Base-by-base conservation (phyloP, 208 protist species). In the Acanthamoeba healyi region DNA sequence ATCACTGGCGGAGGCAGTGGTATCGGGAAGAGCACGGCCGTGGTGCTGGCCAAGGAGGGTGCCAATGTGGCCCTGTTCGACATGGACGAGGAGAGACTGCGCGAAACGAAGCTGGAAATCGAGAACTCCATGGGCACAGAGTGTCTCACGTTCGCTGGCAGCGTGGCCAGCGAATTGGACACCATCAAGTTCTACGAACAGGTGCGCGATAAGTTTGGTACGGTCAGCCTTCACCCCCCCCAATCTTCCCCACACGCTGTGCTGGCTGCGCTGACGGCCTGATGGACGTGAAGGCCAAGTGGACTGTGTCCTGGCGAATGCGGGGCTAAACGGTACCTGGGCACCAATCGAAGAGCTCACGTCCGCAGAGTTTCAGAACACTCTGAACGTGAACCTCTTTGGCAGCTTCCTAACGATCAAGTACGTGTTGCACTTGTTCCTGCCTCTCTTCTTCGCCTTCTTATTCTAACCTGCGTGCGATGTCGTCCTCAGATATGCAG, bases 281-380 rank as follows among this genome's bases (percentile, higher is more conserved):
- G n/a, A n/a, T n/a, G n/a, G n/a, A n/a, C n/a, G n/a, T 54, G 15
- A 54, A 79, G 87, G 87, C 32, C 36, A 38, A 42, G 51, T 92
- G 26, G 87, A 92, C 87, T 81, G 65, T 24, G 51, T 92, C 12
- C 42, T 92, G 19, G 87, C 72, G 40, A 92, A 92, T 51, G 87
- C 87, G 24, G 87, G 87, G n/a, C 72, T 72, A 51, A 92, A 92
- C 51, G 87, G 87, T 22, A 77, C 72, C 29, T 92, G 87, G 87
- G 87, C 87, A 15, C 87, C 87, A n/a, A 92, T 92, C 24, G 87
- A 92, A 36, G 87, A 92, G 26, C 87, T 92, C 44, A 92, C 87
- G 26, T 92, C 72, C 46, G 87, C 36, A 42, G 87, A 92, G 22
- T 92, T 92, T 51, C 12, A 6, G 65, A 38, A 65, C 38, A 92